Evolutionary conservation across 2,329 filamentous ascomycete genomes (phyloP), one percentile per base, ranked within the genome.

Genomic region (Diaporthe nobilis): DNA sequence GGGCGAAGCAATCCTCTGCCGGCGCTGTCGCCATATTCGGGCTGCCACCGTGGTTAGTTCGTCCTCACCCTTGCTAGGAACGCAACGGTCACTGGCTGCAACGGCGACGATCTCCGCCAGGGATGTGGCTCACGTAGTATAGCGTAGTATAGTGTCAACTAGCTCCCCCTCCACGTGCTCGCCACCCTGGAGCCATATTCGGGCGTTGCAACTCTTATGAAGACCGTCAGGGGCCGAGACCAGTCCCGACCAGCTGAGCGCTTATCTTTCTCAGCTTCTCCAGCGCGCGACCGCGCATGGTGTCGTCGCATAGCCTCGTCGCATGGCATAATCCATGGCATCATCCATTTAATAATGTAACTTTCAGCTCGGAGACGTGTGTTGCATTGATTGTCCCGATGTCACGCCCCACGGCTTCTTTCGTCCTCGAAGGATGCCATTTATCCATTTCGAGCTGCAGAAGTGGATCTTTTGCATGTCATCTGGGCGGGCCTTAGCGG

Each of bases 101-200:
- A 65, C 17, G 60, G 60, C 60, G 60, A 65, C 60, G 39, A 65
- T 65, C 60, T 47, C 17, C 39, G 60, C 39, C 60, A 22, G 60
- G 60, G 39, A 47, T 44, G 25, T 65, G 39, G 39, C 60, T 65
- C 60, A 65, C 60, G 39, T 65, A 65, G 60, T 65, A 65, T 65
- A 47, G 60, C 60, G 39, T 65, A 65, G 60, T 65, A 65, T 65
- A 47, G 60, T 65, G 60, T 47, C 60, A 65, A 47, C 39, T 65
- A 65, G 60, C 60, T 65, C 20, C 60, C 60, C 60, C 25, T 44
- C 60, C 60, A 65, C 60, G 60, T 65, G 60, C 60, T 65, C 60
- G 39, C 60, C 60, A 65, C 39, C 60, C 60, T 47, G 8, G 39
- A 47, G 60, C 39, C 39, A 47, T 31, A 47, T 65, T 47, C 60